Evolutionary conservation across 352 stramenopile species (phyloP), one percentile per base, ranked within the genome.

Genomic region (Globisporangium okanoganense): DNA sequence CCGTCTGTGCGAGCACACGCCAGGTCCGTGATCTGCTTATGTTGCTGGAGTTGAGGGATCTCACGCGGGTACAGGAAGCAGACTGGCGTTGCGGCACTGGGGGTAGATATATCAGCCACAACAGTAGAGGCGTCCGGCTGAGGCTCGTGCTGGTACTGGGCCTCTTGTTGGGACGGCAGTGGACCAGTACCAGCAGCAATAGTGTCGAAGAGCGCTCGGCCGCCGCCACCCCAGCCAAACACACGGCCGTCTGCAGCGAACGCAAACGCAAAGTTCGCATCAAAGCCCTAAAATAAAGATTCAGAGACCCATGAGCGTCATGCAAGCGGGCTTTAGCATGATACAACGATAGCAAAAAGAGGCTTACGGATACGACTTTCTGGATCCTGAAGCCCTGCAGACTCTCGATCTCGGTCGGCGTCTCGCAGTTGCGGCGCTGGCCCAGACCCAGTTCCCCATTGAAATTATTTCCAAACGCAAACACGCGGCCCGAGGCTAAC

Each of bases 151-250:
- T 53, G 47, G 14, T 6, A 18, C 16, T 35, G 43, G 10, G 24
- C 9, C 14, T 27, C 41, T 4, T 50, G 36, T n/a, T 40, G 20
- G 6, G 43, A 16, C 24, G 43, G 6, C 38, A 16, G 40, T 8
- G 53, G 18, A 27, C 14, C 8, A 36, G 10, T 9, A 43, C 36
- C 8, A n/a, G 36, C 36, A 43, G 36, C 27, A 22, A 9, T 18
- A 35, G 16, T n/a, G 44, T 82, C 69, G 18, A 79, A 74, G 5
- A 85, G 54, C 10, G 76, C 65, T 56, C 52, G 67, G 4, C 80
- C 78, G 10, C 79, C 82, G 7, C 94, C 94, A 18, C 93, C 94
- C 92, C 93, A 98, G 12, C 71, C 69, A 63, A 94, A 97, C 13
- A 98, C 75, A 33, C 94, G 84, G 2, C 79, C 87, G 10, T 90